phyloP scores from a whole-genome alignment of 192 early-diverging fungal species.

The Coemansia sp. region DNA sequence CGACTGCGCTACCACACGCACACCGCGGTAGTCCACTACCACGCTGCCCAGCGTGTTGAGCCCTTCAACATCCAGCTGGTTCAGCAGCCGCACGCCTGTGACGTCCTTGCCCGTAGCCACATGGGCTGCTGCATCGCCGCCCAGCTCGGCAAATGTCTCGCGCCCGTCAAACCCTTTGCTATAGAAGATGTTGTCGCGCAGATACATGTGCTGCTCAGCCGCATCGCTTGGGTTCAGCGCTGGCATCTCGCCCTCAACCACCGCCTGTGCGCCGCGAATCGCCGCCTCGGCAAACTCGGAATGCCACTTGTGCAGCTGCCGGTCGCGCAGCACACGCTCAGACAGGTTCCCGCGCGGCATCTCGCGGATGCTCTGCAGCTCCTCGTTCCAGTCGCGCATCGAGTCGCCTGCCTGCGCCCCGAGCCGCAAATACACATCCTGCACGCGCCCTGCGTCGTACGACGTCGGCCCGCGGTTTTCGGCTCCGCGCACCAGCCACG shows the following conservation, averaged over 20 bases:
- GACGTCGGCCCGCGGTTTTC: conserved; percentile 28
- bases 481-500: conserved; percentile 74
- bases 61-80: conserved; percentile 73
- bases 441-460: conserved; percentile 35
- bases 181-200: conserved; percentile 97
- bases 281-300: conserved; percentile 94
- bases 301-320: conserved; percentile 78
- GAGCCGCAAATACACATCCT: conserved; percentile 32
- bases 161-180: conserved; percentile 85
- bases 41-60: conserved; percentile 86
- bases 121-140: conserved; percentile 87
- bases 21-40: conserved; percentile 90
- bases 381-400: conserved; percentile 96
- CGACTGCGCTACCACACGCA: conserved; percentile 88
- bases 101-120: conserved; percentile 94
- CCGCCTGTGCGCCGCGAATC: conserved; percentile 75
- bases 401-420: conserved; percentile 35
- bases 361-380: conserved; percentile 85
- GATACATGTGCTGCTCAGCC: conserved; percentile 78
- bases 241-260: conserved; percentile 76
- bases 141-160: conserved; percentile 77
- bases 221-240: conserved; percentile 78
- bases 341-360: conserved; percentile 72
- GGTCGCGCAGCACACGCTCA: conserved; percentile 84
- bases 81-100: conserved; percentile 79